phyloP scores from a whole-genome alignment of 108 stramenopile species.

The Schizochytrium sp. region DNA sequence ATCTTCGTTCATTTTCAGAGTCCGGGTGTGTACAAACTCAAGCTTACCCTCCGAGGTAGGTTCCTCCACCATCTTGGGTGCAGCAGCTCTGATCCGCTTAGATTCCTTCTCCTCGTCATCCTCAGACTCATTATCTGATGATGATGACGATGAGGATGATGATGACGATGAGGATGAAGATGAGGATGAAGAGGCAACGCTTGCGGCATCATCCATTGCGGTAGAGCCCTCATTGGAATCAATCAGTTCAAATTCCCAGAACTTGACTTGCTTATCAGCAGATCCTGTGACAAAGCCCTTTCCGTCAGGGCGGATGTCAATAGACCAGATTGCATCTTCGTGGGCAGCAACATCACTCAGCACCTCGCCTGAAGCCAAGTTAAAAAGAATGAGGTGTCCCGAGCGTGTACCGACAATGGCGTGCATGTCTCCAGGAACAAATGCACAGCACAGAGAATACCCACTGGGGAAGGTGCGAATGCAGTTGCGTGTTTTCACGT shows the following conservation, averaged over 20 bases:
- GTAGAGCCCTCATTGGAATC: neutral
- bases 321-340: conserved; percentile 86
- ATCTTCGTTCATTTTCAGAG: conserved; percentile 93
- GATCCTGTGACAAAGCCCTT: conserved; percentile 84
- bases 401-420: conserved; percentile 87
- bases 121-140: neutral
- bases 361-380: conserved; percentile 86
- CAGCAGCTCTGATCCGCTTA: neutral
- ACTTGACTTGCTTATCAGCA: conserved; percentile 93
- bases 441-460: conserved; percentile 90
- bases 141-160: conserved; percentile 35
- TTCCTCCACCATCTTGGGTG: neutral
- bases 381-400: conserved; percentile 83
- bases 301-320: conserved; percentile 81
- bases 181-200: neutral
- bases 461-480: conserved; percentile 83
- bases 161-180: conserved; percentile 53
- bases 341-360: conserved; percentile 83
- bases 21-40: conserved; percentile 85
- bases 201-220: conserved; percentile 51
- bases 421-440: conserved; percentile 89
- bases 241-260: conserved; percentile 85
- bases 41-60: conserved; percentile 49
- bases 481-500: conserved; percentile 84
- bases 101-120: neutral